phyloP scores from a whole-genome alignment of 169 alveolate species.

The Plasmodium cynomolgi region DNA sequence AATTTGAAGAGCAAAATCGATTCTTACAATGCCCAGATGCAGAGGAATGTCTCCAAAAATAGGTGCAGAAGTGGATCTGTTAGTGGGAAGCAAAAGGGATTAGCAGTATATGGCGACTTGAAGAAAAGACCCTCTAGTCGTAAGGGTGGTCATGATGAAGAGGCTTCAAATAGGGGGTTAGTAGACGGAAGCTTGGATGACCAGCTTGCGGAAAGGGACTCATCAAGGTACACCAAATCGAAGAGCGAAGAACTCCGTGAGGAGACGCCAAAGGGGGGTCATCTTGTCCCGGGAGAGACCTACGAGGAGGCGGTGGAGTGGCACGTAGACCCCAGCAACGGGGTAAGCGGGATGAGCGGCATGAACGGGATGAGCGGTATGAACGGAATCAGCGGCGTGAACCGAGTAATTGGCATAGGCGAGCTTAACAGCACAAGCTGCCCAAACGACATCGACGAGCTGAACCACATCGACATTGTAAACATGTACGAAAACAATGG shows the following conservation, averaged over 20 bases:
- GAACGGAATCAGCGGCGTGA: neutral
- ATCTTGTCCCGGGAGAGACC: neutral
- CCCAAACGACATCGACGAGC: slow-evolving; percentile 9
- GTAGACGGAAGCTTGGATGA: neutral
- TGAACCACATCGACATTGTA: slow-evolving; percentile 42
- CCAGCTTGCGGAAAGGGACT: neutral
- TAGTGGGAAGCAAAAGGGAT: neutral
- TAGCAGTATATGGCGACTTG: neutral
- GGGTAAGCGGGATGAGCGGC: neutral
- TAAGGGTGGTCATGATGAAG: neutral
- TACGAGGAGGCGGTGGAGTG: neutral
- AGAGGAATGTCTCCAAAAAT: neutral
- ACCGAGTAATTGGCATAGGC: neutral
- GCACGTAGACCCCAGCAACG: neutral
- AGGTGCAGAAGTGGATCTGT: neutral
- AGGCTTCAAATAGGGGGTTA: neutral
- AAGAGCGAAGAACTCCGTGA: neutral
- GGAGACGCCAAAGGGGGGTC: neutral
- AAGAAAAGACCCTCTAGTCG: neutral
- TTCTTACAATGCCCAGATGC: neutral
- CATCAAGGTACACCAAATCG: neutral
- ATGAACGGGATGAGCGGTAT: neutral
- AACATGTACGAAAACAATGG: slow-evolving; percentile 42
- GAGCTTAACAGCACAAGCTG: too few relatives aligned
- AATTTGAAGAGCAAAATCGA: slow-evolving; percentile 37